Percentiles rank a stretch among this genome's conserved stretches.
Conservation (phyloP, 225 moss, liverwort and hornwort genomes). For the Anthoceros angustus region DNA sequence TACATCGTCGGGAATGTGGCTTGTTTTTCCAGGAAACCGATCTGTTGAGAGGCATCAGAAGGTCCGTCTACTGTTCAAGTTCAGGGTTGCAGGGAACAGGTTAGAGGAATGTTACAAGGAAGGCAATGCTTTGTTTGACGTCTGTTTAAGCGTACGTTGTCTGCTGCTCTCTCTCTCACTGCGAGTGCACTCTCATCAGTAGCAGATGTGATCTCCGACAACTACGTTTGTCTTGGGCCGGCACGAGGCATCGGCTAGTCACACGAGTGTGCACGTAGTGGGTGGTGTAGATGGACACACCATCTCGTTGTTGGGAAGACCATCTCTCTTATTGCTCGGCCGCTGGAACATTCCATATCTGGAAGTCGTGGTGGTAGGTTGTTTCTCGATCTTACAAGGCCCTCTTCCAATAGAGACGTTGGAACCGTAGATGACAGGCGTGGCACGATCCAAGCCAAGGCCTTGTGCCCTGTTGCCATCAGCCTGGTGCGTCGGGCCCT, state of each 20-base stretch:
- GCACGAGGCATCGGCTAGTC: slow-evolving; percentile 26
- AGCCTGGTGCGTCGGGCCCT: slow-evolving; percentile 7
- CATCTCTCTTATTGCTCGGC: slow-evolving; percentile 16
- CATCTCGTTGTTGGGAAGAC: slow-evolving; percentile 15
- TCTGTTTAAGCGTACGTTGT: background rate
- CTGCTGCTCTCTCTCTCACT: background rate
- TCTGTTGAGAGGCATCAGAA: too few relatives aligned
- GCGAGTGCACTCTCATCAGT: slow-evolving; percentile 4
- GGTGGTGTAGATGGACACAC: slow-evolving; percentile 21
- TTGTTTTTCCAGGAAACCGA: too few relatives aligned
- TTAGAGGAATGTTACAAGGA: too few relatives aligned
- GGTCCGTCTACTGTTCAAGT: too few relatives aligned
- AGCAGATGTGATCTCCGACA: slow-evolving; percentile 39
- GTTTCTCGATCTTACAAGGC: slow-evolving; percentile 17
- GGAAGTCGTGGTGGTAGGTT: slow-evolving; percentile 29
- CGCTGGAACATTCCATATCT: slow-evolving; percentile 22
- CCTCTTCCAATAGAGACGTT: slow-evolving; percentile 11
- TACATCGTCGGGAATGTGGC: too few relatives aligned
- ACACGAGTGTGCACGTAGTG: slow-evolving; percentile 21
- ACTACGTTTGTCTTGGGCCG: slow-evolving; percentile 35
- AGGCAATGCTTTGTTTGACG: too few relatives aligned
- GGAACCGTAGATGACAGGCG: slow-evolving; percentile 21
- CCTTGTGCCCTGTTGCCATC: slow-evolving; percentile 15
- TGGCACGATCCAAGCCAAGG: background rate
- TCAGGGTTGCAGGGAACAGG: too few relatives aligned